Base-by-base conservation (phyloP, 441 rosid species). In the Pelargonium australe region DNA sequence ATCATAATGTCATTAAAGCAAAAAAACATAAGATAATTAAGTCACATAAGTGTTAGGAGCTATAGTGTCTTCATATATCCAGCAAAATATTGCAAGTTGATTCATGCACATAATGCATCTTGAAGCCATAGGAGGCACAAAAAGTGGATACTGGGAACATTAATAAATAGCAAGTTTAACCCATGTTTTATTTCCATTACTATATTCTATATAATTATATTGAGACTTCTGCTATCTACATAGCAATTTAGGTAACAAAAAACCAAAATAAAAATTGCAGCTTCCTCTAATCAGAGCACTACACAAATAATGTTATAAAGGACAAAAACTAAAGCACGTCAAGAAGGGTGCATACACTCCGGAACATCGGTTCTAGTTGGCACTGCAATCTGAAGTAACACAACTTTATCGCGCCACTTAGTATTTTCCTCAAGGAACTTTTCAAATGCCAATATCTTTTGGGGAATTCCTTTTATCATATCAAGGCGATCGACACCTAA, bases 321-420 rank as follows among this genome's bases (percentile, higher is more conserved):
- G 63, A 17, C 3, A 72, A 69, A 34, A 81, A 20, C 71, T 60
- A 65, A 65, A 63, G 63, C 53, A 73, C 44, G 68, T 73, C 37
- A 73, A 64, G 34, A 66, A 75, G 73, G 79, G 75, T 70, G 67
- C 89, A 17, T 89, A 92, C 99, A 95, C 78, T 95, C 99, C 66
- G 99, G 95, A 78, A 95, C 99, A 78, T 95, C 99, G 68, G 99
- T 95, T 82, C 99, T 90, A 77, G 99, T 95, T 63, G 99, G 99
- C 80, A 95, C 99, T 0, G 99, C 99, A 80, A 95, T 95, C 80
- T 95, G 99, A 76, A 95, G 84, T 71, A 95, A 73, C 72, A 95
- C 99, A 79, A 95, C 99, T 85, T 92, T 89, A 31, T 92, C 97
- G 68, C 94, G 97, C 99, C 99, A 95, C 47, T 9, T 31, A 69